phyloP scores from a whole-genome alignment of 192 early-diverging fungal species.

The Linnemannia elongata region DNA sequence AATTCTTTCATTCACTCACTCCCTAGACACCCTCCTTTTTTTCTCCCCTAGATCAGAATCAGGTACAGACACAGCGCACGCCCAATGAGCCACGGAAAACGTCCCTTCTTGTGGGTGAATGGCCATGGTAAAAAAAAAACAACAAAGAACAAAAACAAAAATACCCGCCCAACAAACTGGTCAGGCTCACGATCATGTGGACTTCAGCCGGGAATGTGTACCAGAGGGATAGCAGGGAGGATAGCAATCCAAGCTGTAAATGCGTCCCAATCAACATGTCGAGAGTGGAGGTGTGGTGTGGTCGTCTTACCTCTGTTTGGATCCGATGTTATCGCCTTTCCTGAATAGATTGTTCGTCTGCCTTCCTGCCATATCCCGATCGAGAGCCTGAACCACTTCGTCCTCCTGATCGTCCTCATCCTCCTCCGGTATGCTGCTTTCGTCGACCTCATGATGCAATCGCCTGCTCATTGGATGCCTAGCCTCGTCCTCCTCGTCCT shows the following conservation, averaged over 20 bases:
- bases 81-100: not conserved
- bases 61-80: not conserved
- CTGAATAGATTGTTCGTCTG: slow-evolving; percentile 31
- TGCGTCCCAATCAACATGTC: not conserved
- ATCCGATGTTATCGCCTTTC: slow-evolving; percentile 16
- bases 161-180: not conserved
- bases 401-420: slow-evolving; percentile 31
- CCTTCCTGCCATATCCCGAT: slow-evolving; percentile 30
- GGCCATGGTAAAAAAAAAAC: slow-evolving; percentile 5
- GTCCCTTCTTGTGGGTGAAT: not conserved
- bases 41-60: not conserved
- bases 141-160: slow-evolving; percentile 3
- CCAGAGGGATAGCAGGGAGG: not conserved
- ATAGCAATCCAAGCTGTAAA: not conserved
- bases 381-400: slow-evolving; percentile 13
- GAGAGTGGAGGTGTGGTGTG: not conserved
- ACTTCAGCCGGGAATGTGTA: not conserved
- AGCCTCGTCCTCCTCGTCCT: slow-evolving; percentile 18
- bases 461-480: not conserved
- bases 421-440: slow-evolving; percentile 11
- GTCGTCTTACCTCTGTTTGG: slow-evolving; percentile 37
- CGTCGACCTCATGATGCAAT: slow-evolving; percentile 16
- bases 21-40: not conserved
- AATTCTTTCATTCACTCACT: not conserved
- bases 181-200: slow-evolving; percentile 8